Percentiles rank a stretch among this genome's conserved stretches.
Evolutionary conservation across 2,329 filamentous ascomycete species (phyloP).

Genomic region (Cordyceps cicadae): DNA sequence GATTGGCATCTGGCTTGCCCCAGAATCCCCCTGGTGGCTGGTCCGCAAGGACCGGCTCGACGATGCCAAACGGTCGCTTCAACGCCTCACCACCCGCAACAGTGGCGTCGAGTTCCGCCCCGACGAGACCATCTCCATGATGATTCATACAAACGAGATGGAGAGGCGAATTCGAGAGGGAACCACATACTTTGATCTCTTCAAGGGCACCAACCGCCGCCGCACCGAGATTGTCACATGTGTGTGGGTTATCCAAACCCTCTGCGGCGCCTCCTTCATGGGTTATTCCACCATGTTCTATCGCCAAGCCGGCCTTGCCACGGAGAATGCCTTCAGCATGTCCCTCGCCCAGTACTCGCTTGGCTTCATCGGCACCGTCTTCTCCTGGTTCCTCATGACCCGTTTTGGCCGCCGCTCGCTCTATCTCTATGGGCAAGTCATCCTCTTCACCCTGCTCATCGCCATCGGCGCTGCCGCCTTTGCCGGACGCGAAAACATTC

Average conservation of each 20-base stretch:
- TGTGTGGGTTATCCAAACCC: constrained; percentile 34
- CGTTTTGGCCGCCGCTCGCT: constrained; percentile 30
- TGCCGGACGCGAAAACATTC: constrained; percentile 22
- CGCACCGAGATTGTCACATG: constrained; percentile 38
- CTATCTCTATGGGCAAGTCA: constrained; percentile 28
- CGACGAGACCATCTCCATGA: constrained; percentile 41
- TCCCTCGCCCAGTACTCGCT: constrained; percentile 29
- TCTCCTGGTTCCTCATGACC: constrained; percentile 32
- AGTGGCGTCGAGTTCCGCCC: constrained; percentile 25
- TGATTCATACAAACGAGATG: constrained; percentile 42
- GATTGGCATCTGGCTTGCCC: constrained; percentile 28
- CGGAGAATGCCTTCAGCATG: constrained; percentile 30
- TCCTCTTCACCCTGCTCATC: constrained; percentile 28
- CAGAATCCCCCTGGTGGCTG: constrained; percentile 37
- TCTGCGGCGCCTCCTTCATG: constrained; percentile 37
- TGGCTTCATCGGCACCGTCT: constrained; percentile 29
- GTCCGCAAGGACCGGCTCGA: constrained; percentile 29
- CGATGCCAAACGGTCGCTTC: constrained; percentile 29
- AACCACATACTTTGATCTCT: constrained; percentile 38
- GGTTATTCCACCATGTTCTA: constrained; percentile 52
- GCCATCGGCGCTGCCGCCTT: constrained; percentile 32
- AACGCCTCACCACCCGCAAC: constrained; percentile 33
- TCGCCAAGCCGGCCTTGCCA: constrained; percentile 32
- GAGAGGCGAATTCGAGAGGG: constrained; percentile 33
- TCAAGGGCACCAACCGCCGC: constrained; percentile 37